phyloP scores from a whole-genome alignment of 208 protist genomes.

The Crithidia sp. region DNA sequence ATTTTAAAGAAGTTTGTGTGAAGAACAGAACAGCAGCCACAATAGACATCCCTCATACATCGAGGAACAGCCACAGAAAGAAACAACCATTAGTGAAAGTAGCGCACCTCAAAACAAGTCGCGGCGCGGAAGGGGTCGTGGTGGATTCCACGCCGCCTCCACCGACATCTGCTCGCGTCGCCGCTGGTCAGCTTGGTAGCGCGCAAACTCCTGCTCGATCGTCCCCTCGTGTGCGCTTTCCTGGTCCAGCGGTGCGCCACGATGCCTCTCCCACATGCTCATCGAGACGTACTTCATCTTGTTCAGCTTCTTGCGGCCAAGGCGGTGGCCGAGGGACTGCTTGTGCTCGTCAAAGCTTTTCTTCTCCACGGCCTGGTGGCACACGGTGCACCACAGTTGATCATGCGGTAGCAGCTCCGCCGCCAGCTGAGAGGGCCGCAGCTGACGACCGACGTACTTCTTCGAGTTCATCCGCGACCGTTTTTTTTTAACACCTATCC shows the following conservation, averaged over 20 bases:
- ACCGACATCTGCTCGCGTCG: conserved; percentile 51
- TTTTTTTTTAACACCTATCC: background rate
- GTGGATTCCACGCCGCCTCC: conserved; percentile 20
- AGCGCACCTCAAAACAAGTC: conserved; percentile 12
- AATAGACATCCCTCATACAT: too few species aligned
- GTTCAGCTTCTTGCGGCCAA: conserved; percentile 64
- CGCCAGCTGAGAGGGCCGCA: conserved; percentile 78
- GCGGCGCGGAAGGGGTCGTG: background rate
- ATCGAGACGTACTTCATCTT: conserved; percentile 78
- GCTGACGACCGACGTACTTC: conserved; percentile 75
- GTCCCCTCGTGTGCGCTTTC: conserved; percentile 57
- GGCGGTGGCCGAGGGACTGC: conserved; percentile 44
- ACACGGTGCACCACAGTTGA: conserved; percentile 82
- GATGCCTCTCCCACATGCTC: conserved; percentile 80
- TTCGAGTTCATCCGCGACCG: conserved; percentile 44
- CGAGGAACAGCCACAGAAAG: too few species aligned
- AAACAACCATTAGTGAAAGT: background rate
- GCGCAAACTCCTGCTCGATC: conserved; percentile 65
- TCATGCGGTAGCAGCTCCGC: conserved; percentile 71
- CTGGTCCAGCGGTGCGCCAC: conserved; percentile 64
- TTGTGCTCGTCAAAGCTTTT: conserved; percentile 52
- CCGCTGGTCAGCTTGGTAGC: conserved; percentile 65
- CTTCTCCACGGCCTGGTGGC: conserved; percentile 64
- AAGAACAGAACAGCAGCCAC: background rate
- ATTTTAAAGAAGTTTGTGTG: background rate